Evolutionary conservation across 2,329 filamentous ascomycete genomes (phyloP), one percentile per base, ranked within the genome.

Genomic region (Didymella pinodella): DNA sequence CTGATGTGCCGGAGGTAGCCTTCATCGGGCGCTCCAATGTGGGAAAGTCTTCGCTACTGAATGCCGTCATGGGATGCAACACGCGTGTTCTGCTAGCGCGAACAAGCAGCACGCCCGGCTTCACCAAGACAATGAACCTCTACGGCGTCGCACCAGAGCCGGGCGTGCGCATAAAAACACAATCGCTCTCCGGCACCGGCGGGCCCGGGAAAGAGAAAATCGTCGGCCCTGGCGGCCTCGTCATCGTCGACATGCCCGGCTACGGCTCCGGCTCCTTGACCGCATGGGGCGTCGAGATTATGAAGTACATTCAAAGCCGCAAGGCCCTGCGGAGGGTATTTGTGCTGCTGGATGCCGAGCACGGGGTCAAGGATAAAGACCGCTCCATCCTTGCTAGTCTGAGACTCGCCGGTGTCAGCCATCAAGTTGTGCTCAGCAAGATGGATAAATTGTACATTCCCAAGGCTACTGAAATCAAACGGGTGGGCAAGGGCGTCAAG

Each of bases 11-110:
- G 1, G 86, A 90, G 78, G 82, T 89, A 14, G 85, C 84, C 40
- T 90, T 92, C 69, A 80, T 91, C 4, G 89, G 89, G 18, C 83
- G 89, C 46, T 88, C 85, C 38, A 92, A 92, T 68, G 88, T 90
- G 6, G 89, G 89, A 52, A 91, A 92, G 76, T 87, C 84, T 53
- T 85, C 83, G 2, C 71, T 91, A 4, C 79, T 91, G 26, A 92
- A 92, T 70, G 85, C 86, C 2, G 76, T 91, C 8, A 65, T 73
- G 34, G 67, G 66, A n/a, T 66, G 66, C 6, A 63, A 73, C 82
- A 89, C 73, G 70, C 79, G 55, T 67, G 80, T 69, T 48, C 72
- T 62, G 0, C 55, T 75, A 2, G 74, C 74, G n/a, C 67, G 70
- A 22, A 86, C 86, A 0, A 86, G 83, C 4, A 83, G 82, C 2